These are phyloP conservation scores for Scenedesmus sp. DNA, from an alignment of 163 green algal species.

Conservation along the genomic window DNA sequence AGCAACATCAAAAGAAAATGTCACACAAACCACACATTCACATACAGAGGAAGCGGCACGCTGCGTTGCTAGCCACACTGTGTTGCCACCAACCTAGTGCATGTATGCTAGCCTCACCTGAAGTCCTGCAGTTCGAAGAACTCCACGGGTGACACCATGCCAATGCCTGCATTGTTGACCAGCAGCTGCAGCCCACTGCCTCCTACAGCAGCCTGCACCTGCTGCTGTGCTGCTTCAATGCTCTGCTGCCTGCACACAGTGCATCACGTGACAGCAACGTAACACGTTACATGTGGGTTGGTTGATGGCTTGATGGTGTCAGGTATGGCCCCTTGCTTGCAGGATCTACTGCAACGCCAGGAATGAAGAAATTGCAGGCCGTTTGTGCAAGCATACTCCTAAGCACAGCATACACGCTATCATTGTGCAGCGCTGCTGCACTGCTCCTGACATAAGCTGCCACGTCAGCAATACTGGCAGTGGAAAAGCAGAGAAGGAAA, in stretches of 20 bases:
- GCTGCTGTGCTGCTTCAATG: constrained; percentile 4
- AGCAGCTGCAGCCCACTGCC: constrained; percentile 24
- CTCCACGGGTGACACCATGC: constrained; percentile 36
- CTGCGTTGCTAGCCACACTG: background rate
- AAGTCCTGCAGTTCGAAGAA: background rate
- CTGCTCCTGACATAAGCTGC: background rate
- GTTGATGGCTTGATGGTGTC: background rate
- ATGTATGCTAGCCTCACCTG: background rate
- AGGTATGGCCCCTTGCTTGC: too few species aligned
- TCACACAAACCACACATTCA: too few species aligned
- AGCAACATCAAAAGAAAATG: too few species aligned
- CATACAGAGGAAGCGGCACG: too few species aligned
- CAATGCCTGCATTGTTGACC: constrained; percentile 41
- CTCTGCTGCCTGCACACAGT: background rate
- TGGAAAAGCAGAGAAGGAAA: too few species aligned
- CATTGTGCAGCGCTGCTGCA: background rate
- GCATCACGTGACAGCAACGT: background rate
- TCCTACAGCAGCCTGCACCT: background rate
- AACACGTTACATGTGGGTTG: background rate
- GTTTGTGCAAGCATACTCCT: background rate
- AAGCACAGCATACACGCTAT: background rate
- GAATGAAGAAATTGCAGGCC: too few species aligned
- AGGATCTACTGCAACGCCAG: too few species aligned
- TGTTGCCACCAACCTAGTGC: background rate
- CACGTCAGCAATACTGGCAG: background rate